phyloP scores from a whole-genome alignment of 192 early-diverging fungal species.

The Backusella liffmaniae region DNA sequence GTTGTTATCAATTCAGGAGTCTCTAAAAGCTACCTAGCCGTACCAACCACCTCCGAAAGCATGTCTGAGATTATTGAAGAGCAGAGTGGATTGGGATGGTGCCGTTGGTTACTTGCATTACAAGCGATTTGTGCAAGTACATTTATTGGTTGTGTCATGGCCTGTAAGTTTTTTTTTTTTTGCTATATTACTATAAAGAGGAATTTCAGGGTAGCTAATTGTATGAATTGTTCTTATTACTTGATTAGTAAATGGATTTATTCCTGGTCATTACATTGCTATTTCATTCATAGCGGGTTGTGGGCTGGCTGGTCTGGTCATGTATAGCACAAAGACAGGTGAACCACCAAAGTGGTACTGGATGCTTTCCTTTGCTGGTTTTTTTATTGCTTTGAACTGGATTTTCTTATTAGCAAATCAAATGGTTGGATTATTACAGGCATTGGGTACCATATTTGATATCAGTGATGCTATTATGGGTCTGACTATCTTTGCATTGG shows the following conservation, averaged over 20 bases:
- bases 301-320: constrained; percentile 21
- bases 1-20: neutral
- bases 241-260: constrained; percentile 21
- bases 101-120: constrained; percentile 49
- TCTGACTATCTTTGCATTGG: constrained; percentile 82
- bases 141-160: constrained; percentile 45
- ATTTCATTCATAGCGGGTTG: constrained; percentile 32
- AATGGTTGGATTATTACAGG: constrained; percentile 80
- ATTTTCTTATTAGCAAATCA: constrained; percentile 85
- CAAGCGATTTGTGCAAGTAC: constrained; percentile 55
- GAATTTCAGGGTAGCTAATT: neutral
- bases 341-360: constrained; percentile 43
- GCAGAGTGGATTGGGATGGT: constrained; percentile 41
- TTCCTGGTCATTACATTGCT: constrained; percentile 21
- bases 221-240: neutral
- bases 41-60: neutral
- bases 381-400: constrained; percentile 77
- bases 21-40: neutral
- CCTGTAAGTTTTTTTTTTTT: constrained; percentile 33
- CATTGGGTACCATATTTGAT: constrained; percentile 75
- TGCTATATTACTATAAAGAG: neutral
- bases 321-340: constrained; percentile 30
- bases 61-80: constrained; percentile 10
- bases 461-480: constrained; percentile 81
- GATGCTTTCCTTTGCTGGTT: constrained; percentile 62